Conservation (phyloP, 495 filamentous ascomycete species). For the Aspergillus ostianus region DNA sequence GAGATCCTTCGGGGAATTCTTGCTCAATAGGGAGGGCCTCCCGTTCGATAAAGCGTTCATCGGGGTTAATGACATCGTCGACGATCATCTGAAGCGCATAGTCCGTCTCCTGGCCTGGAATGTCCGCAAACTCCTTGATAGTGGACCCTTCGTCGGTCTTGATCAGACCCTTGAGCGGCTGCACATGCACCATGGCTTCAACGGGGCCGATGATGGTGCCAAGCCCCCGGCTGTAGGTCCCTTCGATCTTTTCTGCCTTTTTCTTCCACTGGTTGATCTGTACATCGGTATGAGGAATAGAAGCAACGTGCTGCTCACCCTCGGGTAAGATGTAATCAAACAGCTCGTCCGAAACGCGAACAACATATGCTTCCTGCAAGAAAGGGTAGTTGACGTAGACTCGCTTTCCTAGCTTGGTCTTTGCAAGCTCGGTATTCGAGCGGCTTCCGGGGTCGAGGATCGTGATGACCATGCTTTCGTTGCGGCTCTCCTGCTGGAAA, state of each 20-base stretch:
- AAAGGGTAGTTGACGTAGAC: conserved; percentile 96
- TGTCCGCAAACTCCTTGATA: conserved; percentile 86
- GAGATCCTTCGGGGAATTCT: conserved; percentile 80
- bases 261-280: conserved; percentile 81
- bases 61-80: conserved; percentile 85
- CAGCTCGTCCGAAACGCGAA: conserved; percentile 86
- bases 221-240: conserved; percentile 81
- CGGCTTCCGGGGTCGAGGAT: conserved; percentile 70
- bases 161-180: conserved; percentile 85
- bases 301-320: conserved; percentile 58
- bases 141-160: conserved; percentile 90
- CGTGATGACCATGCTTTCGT: conserved; percentile 94
- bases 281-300: conserved; percentile 68
- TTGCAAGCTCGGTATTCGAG: conserved; percentile 68
- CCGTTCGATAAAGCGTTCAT: conserved; percentile 88
- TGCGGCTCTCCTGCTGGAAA: conserved; percentile 96
- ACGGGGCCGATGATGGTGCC: conserved; percentile 85
- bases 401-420: conserved; percentile 74
- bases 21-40: conserved; percentile 82
- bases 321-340: conserved; percentile 79
- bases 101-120: conserved; percentile 87
- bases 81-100: conserved; percentile 90
- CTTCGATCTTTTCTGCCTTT: conserved; percentile 82
- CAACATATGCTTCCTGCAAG: conserved; percentile 87
- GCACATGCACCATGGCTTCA: conserved; percentile 85